Evolutionary conservation across 108 stramenopile species (phyloP).

Genomic region (Epipyxis sp.): DNA sequence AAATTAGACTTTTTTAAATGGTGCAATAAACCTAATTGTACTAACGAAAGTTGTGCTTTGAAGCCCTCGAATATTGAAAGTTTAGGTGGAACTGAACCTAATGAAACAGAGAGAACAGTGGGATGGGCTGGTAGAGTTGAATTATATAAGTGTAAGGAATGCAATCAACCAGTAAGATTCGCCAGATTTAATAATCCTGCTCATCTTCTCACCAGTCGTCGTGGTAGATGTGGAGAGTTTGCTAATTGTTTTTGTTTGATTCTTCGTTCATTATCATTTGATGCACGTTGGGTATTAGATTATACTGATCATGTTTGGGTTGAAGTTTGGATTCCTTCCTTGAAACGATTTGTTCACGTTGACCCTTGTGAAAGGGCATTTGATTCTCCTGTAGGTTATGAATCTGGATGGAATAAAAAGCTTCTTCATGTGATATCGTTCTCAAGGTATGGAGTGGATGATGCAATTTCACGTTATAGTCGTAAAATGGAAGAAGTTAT

Average conservation of each 20-base stretch:
- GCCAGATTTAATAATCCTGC: conserved; percentile 82
- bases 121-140: conserved; percentile 50
- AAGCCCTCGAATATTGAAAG: background rate
- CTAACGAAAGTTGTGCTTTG: conserved; percentile 39
- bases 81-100: conserved; percentile 33
- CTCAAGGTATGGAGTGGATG: conserved; percentile 62
- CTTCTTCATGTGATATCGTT: conserved; percentile 68
- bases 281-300: conserved; percentile 85
- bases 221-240: conserved; percentile 93
- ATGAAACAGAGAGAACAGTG: conserved; percentile 34
- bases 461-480: background rate
- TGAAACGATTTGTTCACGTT: conserved; percentile 51
- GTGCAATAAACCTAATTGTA: conserved; percentile 58
- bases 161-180: conserved; percentile 71
- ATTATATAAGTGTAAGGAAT: conserved; percentile 55
- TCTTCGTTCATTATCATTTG: conserved; percentile 77
- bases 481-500: background rate
- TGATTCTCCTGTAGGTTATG: conserved; percentile 89
- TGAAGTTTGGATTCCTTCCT: conserved; percentile 63
- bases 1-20: conserved; percentile 64
- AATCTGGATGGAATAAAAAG: conserved; percentile 93
- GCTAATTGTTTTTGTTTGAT: conserved; percentile 89
- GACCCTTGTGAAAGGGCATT: conserved; percentile 91
- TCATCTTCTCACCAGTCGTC: conserved; percentile 63
- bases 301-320: conserved; percentile 97